Base-by-base conservation (phyloP, 768 basidiomycete genomes). In the Termitomyces sp. region DNA sequence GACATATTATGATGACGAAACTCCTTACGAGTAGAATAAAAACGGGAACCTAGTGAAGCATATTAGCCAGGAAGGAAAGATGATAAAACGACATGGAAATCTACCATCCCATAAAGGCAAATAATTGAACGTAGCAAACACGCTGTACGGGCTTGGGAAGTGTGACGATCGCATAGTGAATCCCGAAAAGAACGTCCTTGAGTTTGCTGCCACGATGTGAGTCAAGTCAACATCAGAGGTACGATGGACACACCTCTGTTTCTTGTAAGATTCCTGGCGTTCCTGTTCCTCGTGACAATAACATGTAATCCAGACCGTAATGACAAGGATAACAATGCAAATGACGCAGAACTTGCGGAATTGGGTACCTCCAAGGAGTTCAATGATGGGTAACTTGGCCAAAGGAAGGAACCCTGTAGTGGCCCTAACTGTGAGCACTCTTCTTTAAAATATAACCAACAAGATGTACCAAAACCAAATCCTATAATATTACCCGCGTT, bases 401-500 rank as follows among this genome's bases (percentile, higher is more conserved):
- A 99, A 81, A n/a, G 96, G 92, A 53, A 97, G 70, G 72, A 93
- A 98, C 17, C 95, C 93, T 87, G 62, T 16, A 59, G 11, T 47
- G 16, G 46, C 17, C 23, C 46, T 35, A 3, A 7, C 50, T 4
- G 16, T 57, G 11, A 58, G 52, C 52, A 35, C 37, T 30, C 35
- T 32, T 45, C 23, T 7, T 16, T 14, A 40, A 39, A 2, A 52
- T 12, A 48, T 25, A 25, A 41, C n/a, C 16, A 8, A 40, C 12
- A 43, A 3, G 19, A 61, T 81, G 56, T 66, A 89, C 92, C 94
- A 67, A 96, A 89, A 1, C 91, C 91, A 73, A 86, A 98, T 9
- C 97, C 97, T 60, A 98, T 69, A 48, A 98, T 96, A 67, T 97
- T 98, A 21, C 94, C 97, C n/a, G 94, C 85, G 67, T 98, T 94